Evolutionary conservation across 192 early-diverging fungal genomes (phyloP).

Genomic region (Coemansia guatemalensis): DNA sequence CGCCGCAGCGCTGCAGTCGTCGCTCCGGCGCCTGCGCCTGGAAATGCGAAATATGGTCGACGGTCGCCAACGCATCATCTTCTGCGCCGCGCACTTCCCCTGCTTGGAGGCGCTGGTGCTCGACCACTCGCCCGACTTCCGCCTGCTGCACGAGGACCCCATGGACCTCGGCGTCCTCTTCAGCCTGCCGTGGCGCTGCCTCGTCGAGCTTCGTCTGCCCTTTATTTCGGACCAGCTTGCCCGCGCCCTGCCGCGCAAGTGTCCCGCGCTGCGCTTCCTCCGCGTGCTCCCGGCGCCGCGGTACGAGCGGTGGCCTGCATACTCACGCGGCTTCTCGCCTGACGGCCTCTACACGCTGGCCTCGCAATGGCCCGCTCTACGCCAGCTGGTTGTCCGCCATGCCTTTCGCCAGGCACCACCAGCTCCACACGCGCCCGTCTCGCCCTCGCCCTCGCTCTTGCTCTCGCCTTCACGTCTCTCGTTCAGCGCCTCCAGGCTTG

Average conservation of each 20-base stretch:
- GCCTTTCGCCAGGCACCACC: constrained; percentile 34
- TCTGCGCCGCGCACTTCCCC: constrained; percentile 50
- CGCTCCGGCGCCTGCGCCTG: constrained; percentile 30
- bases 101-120: constrained; percentile 37
- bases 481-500: constrained; percentile 21
- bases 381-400: constrained; percentile 39
- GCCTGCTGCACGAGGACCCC: constrained; percentile 13
- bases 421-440: neutral
- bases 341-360: constrained; percentile 33
- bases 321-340: constrained; percentile 41
- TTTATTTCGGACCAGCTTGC: constrained; percentile 40
- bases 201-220: constrained; percentile 45
- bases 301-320: constrained; percentile 50
- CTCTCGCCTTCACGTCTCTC: constrained; percentile 25
- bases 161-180: constrained; percentile 48
- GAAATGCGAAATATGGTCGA: constrained; percentile 45
- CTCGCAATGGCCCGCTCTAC: constrained; percentile 34
- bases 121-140: constrained; percentile 46
- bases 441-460: constrained; percentile 8
- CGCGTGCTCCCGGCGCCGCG: constrained; percentile 41
- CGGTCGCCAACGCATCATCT: constrained; percentile 29
- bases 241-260: constrained; percentile 32
- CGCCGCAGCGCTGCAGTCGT: constrained; percentile 41
- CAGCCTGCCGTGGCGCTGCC: constrained; percentile 34
- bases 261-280: constrained; percentile 38